Evolutionary conservation across 139 green algal genomes (phyloP), one percentile per base, ranked within the genome.

Genomic region (Edaphochlamys debaryana): DNA sequence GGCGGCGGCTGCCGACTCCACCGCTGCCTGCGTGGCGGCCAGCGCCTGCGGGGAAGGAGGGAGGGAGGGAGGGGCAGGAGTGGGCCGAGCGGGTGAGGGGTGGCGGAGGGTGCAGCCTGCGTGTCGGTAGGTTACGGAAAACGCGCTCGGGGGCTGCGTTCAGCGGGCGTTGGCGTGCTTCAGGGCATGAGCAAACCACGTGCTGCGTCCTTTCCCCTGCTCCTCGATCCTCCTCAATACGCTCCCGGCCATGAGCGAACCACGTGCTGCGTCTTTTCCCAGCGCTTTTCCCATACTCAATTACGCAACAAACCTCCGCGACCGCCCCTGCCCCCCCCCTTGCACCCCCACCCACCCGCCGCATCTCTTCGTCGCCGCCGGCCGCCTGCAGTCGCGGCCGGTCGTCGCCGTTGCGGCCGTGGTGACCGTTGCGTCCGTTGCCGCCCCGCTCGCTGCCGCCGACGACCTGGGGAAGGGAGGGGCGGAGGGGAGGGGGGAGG

Each of bases 341-440:
- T n/a, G n/a, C n/a, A 20, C 15, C 8, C 29, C 41, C 9, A 40
- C 52, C 0, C 32, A 81, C 75, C 75, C 71, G 75, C 40, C 75
- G 75, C 75, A 81, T 81, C 4, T 81, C 75, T 8, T 45, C 52
- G 36, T 20, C 73, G 37, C 56, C 73, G 15, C 15, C 56, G 23
- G 30, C 0, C 29, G 1, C 29, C 7, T 5, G 0, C 37, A 29
- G 38, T 0, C 56, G 50, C 23, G 40, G 17, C 52, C 60, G 8
- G 40, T 58, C 38, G 29, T 32, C 32, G 70, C 15, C 69, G 7
- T n/a, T n/a, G n/a, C 60, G 60, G n/a, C n/a, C 11, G 11, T 11
- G 5, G 34, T 45, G 17, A 34, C 34, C 64, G 64, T 42, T 69
- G 36, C 64, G 34, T 19, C 64, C 64, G 41, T 67, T 67, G 25